phyloP scores from a whole-genome alignment of 352 stramenopile species.

The Pythium rhizo-oryzae region DNA sequence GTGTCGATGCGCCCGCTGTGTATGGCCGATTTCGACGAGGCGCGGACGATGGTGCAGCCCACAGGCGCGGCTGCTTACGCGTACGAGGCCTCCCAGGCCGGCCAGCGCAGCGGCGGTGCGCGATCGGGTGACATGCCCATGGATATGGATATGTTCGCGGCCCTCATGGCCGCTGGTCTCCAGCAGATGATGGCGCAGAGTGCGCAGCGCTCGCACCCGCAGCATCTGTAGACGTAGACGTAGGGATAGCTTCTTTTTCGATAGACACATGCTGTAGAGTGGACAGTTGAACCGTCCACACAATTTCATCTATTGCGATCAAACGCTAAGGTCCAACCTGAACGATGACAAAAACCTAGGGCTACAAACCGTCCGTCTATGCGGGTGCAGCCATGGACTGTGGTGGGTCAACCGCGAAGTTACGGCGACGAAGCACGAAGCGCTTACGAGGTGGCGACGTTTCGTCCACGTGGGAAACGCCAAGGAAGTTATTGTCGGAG shows the following conservation, averaged over 20 bases:
- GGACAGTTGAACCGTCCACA: not conserved
- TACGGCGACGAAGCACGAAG: slow-evolving; percentile 66
- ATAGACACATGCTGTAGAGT: slow-evolving; percentile 5
- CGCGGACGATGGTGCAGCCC: slow-evolving; percentile 82
- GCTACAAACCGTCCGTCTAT: too few relatives aligned
- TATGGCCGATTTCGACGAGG: slow-evolving; percentile 87
- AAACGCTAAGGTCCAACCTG: too few relatives aligned
- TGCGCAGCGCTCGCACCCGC: slow-evolving; percentile 34
- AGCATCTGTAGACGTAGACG: slow-evolving; percentile 11
- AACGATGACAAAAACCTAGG: too few relatives aligned
- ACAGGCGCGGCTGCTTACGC: slow-evolving; percentile 81
- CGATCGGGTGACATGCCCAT: slow-evolving; percentile 44
- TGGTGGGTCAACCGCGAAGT: slow-evolving; percentile 36
- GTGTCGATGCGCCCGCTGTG: slow-evolving; percentile 67
- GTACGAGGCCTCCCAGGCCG: slow-evolving; percentile 66
- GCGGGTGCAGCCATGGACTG: not conserved
- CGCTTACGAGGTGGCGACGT: slow-evolving; percentile 23
- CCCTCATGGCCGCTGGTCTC: slow-evolving; percentile 79
- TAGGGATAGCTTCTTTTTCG: slow-evolving; percentile 3
- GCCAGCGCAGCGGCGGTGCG: slow-evolving; percentile 20
- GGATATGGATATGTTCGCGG: slow-evolving; percentile 82
- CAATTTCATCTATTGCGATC: too few relatives aligned
- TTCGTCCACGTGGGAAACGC: slow-evolving; percentile 58
- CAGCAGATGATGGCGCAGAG: slow-evolving; percentile 78
- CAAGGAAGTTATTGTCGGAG: slow-evolving; percentile 40